phyloP scores from a whole-genome alignment of 371 early-diverging fungal genomes.

The Saksenaea vasiformis region DNA sequence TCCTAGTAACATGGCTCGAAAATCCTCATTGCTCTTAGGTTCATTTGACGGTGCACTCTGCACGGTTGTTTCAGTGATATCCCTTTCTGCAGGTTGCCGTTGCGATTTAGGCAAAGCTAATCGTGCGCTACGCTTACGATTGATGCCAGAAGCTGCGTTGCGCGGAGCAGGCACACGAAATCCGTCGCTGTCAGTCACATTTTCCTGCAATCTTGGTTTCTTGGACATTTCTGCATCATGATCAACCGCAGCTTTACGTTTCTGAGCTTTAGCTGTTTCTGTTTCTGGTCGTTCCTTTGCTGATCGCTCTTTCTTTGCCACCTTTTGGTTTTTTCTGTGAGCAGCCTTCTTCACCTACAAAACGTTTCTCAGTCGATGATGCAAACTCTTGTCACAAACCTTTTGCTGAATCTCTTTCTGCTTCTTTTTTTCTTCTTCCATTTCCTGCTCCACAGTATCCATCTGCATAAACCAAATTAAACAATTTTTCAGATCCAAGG shows the following conservation, averaged over 20 bases:
- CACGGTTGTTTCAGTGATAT: constrained; percentile 2
- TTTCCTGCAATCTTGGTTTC: constrained; percentile 1
- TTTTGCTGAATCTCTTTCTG: constrained; percentile 15
- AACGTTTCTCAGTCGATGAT: not conserved
- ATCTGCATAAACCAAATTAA: not conserved
- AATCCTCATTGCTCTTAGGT: constrained; percentile 39
- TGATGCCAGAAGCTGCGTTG: not conserved
- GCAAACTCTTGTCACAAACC: not conserved
- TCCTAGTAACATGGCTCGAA: constrained; percentile 38
- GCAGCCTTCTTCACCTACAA: constrained; percentile 32
- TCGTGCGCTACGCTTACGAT: not conserved
- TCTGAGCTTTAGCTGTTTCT: not conserved
- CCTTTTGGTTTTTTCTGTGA: constrained; percentile 26
- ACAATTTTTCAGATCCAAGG: not conserved
- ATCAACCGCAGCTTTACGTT: constrained; percentile 16
- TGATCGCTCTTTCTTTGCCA: constrained; percentile 14
- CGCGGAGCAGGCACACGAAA: not conserved
- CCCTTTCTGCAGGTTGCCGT: not conserved
- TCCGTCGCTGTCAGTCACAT: constrained; percentile 8
- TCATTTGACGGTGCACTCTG: not conserved
- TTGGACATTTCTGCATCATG: not conserved
- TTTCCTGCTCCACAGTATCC: constrained; percentile 9
- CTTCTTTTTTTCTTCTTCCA: not conserved
- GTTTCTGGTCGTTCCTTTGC: not conserved
- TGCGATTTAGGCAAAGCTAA: not conserved